Evolutionary conservation across 2,329 filamentous ascomycete genomes (phyloP).

Genomic region (Penicillium corylophilum): DNA sequence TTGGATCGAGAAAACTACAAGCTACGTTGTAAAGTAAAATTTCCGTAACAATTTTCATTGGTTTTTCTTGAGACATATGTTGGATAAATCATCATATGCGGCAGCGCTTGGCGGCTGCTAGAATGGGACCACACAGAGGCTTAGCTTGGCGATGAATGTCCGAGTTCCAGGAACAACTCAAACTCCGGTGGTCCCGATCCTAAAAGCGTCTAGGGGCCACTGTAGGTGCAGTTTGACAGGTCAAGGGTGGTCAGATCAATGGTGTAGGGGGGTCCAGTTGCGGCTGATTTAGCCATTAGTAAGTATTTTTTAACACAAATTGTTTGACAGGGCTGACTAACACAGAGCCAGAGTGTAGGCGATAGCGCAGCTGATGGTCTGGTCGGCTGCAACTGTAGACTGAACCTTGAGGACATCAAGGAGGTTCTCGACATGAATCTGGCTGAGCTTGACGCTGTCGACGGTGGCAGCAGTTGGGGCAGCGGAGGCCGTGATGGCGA

Average conservation of each 20-base stretch:
- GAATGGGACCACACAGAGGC: not conserved
- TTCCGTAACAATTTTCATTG: not conserved
- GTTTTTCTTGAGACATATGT: not conserved
- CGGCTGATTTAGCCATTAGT: not conserved
- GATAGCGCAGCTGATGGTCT: constrained; percentile 13
- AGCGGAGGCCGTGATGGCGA: constrained; percentile 7
- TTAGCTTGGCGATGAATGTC: not conserved
- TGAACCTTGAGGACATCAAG: not conserved
- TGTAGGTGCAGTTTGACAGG: constrained; percentile 13
- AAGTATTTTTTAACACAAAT: not conserved
- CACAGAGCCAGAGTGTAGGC: constrained; percentile 14
- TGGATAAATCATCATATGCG: not conserved
- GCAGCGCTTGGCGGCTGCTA: not conserved
- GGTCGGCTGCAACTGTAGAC: not conserved
- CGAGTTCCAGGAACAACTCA: not conserved
- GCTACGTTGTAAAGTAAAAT: not conserved
- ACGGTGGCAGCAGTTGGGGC: not conserved
- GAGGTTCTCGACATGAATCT: constrained; percentile 9
- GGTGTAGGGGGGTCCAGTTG: constrained; percentile 10
- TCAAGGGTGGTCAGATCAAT: constrained; percentile 11
- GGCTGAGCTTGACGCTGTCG: constrained; percentile 1
- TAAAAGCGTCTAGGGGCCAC: not conserved
- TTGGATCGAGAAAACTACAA: not conserved
- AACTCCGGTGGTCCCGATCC: not conserved
- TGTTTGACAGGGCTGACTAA: not conserved